Evolutionary conservation across 2,329 filamentous ascomycete genomes (phyloP), one percentile per base, ranked within the genome.

Genomic region (Colletotrichum gloeosporioides): DNA sequence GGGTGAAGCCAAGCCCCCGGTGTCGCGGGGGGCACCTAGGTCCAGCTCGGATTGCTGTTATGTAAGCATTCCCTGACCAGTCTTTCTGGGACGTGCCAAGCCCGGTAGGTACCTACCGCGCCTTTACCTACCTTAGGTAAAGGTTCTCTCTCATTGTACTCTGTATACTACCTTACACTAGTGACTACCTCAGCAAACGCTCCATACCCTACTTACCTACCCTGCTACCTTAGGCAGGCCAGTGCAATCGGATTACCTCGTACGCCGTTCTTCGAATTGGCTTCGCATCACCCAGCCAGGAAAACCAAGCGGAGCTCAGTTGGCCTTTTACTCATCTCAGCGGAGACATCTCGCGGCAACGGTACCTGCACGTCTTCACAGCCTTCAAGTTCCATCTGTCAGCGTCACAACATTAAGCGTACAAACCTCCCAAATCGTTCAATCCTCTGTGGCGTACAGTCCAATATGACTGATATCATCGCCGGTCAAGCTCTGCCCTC

Each of bases 401-500:
- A 22, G 44, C 44, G n/a, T 53, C 44, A 25, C 44, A 22, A 53
- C 44, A 53, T 53, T n/a, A 12, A 22, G 44, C 44, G n/a, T 22
- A 22, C 32, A 39, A n/a, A 22, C 59, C 66, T 36, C 16, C 67
- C 31, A 29, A n/a, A 25, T 61, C 31, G 6, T 61, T n/a, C 57
- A 15, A 32, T 61, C 57, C 27, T 61, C 44, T 53, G 44, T 53
- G 44, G 27, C 55, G 16, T 27, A n/a, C 53, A 32, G 15, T 36
- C 63, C 68, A 53, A 29, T 6, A 89, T 89, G 88, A 85, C 87
- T 22, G 86, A 88, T 80, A 85, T 87, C 66, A 83, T 88, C 76
- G 84, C 80, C 77, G 85, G 80, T 79, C 87, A 89, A 78, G 88
- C 86, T 8, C 87, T 86, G n/a, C 87, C 87, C 2, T 83, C 88